Conservation (phyloP, 257 asterid species). For the Sherardia arvensis region DNA sequence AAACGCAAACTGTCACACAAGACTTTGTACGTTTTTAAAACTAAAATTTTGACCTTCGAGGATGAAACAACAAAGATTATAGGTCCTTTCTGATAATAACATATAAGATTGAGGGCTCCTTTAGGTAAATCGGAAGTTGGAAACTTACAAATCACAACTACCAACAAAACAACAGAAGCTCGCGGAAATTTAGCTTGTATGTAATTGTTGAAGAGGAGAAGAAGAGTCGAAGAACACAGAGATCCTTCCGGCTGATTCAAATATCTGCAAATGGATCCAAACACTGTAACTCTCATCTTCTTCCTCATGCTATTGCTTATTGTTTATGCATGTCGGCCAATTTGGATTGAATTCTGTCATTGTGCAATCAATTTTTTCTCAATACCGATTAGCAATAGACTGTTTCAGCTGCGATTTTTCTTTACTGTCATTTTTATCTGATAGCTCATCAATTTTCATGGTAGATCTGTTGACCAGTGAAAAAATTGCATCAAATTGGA, state of each 20-base stretch:
- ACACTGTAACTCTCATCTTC: constrained; percentile 13
- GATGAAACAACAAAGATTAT: neutral
- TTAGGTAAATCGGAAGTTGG: neutral
- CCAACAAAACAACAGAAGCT: constrained; percentile 4
- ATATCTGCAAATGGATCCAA: constrained; percentile 14
- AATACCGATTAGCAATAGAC: neutral
- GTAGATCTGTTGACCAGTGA: constrained; percentile 11
- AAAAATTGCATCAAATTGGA: neutral
- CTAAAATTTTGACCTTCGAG: too few species aligned
- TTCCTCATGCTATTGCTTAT: neutral
- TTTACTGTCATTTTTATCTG: neutral
- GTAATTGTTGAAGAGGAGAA: neutral
- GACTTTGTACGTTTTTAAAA: too few species aligned
- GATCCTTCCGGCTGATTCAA: neutral
- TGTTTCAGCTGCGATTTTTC: neutral
- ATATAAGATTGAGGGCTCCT: neutral
- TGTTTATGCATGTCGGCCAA: neutral
- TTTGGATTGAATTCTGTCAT: neutral
- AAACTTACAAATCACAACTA: neutral
- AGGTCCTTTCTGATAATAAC: neutral
- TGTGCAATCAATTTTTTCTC: neutral
- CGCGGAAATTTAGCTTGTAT: neutral
- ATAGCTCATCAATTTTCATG: neutral
- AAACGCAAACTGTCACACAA: too few species aligned
- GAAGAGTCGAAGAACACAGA: neutral